A percentile compares a stretch with the other conserved stretches of the same genome.
These are phyloP conservation scores for Dillenia turbinata DNA, from an alignment of 164 flowering plant species.

Conservation along the genomic window DNA sequence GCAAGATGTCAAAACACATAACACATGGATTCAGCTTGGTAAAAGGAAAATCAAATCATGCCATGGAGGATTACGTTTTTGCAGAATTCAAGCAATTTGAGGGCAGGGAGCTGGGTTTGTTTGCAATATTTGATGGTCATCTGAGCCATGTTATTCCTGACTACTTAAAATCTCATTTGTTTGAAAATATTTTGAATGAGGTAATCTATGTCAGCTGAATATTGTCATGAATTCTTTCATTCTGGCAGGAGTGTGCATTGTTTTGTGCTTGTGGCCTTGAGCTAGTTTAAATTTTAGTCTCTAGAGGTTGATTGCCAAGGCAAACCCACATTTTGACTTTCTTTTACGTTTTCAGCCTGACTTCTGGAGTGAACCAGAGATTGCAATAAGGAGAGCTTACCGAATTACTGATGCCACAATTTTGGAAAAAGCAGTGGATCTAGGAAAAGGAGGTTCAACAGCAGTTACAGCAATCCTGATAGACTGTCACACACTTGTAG, in stretches of 20 bases:
- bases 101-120: constrained; percentile 78
- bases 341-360: constrained; percentile 44
- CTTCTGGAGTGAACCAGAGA: constrained; percentile 78
- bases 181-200: constrained; percentile 82
- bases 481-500: constrained; percentile 68
- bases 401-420: constrained; percentile 54
- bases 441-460: constrained; percentile 93
- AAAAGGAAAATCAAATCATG: constrained; percentile 69
- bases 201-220: constrained; percentile 26
- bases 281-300: too few species aligned
- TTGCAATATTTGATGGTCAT: constrained; percentile 98
- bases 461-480: constrained; percentile 92
- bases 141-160: constrained; percentile 74
- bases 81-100: constrained; percentile 72
- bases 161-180: constrained; percentile 64
- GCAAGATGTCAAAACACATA: constrained; percentile 61
- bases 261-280: not conserved
- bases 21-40: constrained; percentile 82
- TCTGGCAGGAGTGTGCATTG: not conserved
- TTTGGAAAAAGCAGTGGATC: constrained; percentile 62
- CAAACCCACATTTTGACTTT: not conserved
- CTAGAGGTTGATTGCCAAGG: too few species aligned
- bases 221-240: too few species aligned
- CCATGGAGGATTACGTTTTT: constrained; percentile 87
- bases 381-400: constrained; percentile 69